Conservation (phyloP, 305 asterid species). For the Andrographis paniculata region DNA sequence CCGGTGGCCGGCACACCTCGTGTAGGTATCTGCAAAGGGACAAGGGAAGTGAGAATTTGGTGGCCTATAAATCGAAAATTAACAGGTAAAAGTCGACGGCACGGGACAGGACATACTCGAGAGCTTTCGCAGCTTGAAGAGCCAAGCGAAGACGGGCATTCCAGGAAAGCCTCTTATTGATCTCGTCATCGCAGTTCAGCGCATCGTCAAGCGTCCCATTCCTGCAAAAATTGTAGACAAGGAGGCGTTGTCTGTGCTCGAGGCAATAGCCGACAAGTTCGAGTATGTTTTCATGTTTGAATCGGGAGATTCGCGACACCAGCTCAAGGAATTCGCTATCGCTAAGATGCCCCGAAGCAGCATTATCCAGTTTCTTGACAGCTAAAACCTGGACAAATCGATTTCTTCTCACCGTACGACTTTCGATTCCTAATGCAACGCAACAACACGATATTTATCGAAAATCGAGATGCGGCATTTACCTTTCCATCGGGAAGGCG, state of each 20-base stretch:
- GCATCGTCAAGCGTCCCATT: slow-evolving; percentile 86
- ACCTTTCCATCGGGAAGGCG: slow-evolving; percentile 75
- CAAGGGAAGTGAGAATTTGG: background rate
- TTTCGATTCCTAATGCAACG: no score
- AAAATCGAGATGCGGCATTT: background rate
- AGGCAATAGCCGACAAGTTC: slow-evolving; percentile 78
- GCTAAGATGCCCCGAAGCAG: slow-evolving; percentile 38
- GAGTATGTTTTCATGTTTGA: slow-evolving; percentile 53
- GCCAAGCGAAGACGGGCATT: slow-evolving; percentile 69
- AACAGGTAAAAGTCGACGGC: background rate
- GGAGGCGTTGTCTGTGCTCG: slow-evolving; percentile 78
- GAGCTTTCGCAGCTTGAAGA: slow-evolving; percentile 88
- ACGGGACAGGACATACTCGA: slow-evolving; percentile 53
- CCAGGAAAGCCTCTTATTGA: slow-evolving; percentile 74
- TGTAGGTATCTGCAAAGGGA: slow-evolving; percentile 70
- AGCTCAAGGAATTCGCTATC: slow-evolving; percentile 64
- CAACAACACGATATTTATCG: no score
- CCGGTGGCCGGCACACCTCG: slow-evolving; percentile 66
- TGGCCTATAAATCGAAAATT: slow-evolving; percentile 3
- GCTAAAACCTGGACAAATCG: slow-evolving; percentile 59
- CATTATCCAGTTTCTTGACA: slow-evolving; percentile 67
- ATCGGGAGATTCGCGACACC: slow-evolving; percentile 50
- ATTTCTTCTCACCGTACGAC: background rate
- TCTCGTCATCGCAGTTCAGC: slow-evolving; percentile 56
- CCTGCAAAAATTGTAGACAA: slow-evolving; percentile 58